Evolutionary conservation across 495 filamentous ascomycete species (phyloP).

Genomic region (Daldinia loculata): DNA sequence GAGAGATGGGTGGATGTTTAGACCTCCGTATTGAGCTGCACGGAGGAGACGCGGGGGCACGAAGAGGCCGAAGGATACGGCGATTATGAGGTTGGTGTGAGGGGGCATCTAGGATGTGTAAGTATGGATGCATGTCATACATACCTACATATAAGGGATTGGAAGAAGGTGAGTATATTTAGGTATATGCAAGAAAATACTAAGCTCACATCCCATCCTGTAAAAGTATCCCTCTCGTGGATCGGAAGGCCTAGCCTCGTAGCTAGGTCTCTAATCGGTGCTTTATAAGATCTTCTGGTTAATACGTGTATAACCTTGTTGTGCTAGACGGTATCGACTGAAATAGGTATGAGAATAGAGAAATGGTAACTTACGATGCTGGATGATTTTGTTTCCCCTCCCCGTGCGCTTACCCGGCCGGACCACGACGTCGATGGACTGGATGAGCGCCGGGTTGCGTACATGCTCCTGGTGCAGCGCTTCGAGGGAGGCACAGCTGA

Average conservation of each 20-base stretch:
- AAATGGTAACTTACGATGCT: slow-evolving; percentile 63
- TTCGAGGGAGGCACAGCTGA: slow-evolving; percentile 81
- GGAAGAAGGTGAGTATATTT: too few relatives aligned
- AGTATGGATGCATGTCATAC: not conserved
- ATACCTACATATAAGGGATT: too few relatives aligned
- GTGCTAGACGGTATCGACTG: not conserved
- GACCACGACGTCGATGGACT: slow-evolving; percentile 88
- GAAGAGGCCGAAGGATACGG: slow-evolving; percentile 95
- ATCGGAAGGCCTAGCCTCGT: slow-evolving; percentile 67
- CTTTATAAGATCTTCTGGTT: slow-evolving; percentile 52
- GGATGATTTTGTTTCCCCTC: slow-evolving; percentile 73
- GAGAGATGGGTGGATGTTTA: slow-evolving; percentile 95
- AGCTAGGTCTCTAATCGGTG: slow-evolving; percentile 76
- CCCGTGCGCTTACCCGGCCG: slow-evolving; percentile 78
- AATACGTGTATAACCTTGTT: not conserved
- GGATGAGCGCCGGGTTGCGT: slow-evolving; percentile 64
- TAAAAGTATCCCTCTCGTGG: slow-evolving; percentile 82
- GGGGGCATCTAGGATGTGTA: slow-evolving; percentile 62
- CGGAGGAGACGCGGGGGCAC: slow-evolving; percentile 80
- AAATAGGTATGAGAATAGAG: not conserved
- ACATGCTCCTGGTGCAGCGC: slow-evolving; percentile 71
- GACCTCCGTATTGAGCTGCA: slow-evolving; percentile 76
- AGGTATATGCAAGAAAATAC: not conserved
- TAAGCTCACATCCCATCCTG: slow-evolving; percentile 73
- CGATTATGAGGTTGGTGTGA: slow-evolving; percentile 82